Base-by-base conservation (phyloP, 305 asterid species). In the Fraxinus ornus region DNA sequence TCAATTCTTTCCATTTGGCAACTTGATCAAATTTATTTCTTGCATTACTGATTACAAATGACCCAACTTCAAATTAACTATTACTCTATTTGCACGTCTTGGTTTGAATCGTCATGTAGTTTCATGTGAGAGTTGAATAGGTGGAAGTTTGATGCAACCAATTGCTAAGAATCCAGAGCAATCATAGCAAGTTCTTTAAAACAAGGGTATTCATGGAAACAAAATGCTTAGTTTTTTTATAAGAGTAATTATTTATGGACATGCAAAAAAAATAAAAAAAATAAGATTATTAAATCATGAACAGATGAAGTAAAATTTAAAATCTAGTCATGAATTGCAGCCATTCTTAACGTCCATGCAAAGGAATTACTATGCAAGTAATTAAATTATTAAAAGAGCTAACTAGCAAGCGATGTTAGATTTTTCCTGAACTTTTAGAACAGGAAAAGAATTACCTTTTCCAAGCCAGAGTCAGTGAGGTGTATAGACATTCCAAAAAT, bases 391-490 rank as follows among this genome's bases (percentile, higher is more conserved):
- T 21, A 71, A 66, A 60, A 41, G 71, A 24, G 33, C 28, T 75
- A 52, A 35, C 24, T 77, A 73, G 70, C 78, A 75, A 32, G 35
- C n/a, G 3, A 36, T 17, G 33, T 68, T 64, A 30, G 60, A 33
- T 24, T 19, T 78, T 17, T 73, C 33, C 79, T 64, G 19, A 84
- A 37, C 75, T 77, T 41, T 17, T 0, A 36, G 80, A 71, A 39
- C 41, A 19, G 62, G 72, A 35, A 47, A 81, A 79, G 28, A 41
- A 44, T 66, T 83, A 96, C 99, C 98, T 93, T 94, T 83, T 87
- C 94, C 88, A 96, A 81, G 87, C 99, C 99, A 79, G 91, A 86
- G 90, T 93, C 98, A 30, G 98, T 96, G 78, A 96, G 94, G 90
- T 92, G 94, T 81, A 96, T 88, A 82, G 98, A 93, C 97, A 96